Conservation (phyloP, 2,329 filamentous ascomycete species). For the Cercospora nicotianae region DNA sequence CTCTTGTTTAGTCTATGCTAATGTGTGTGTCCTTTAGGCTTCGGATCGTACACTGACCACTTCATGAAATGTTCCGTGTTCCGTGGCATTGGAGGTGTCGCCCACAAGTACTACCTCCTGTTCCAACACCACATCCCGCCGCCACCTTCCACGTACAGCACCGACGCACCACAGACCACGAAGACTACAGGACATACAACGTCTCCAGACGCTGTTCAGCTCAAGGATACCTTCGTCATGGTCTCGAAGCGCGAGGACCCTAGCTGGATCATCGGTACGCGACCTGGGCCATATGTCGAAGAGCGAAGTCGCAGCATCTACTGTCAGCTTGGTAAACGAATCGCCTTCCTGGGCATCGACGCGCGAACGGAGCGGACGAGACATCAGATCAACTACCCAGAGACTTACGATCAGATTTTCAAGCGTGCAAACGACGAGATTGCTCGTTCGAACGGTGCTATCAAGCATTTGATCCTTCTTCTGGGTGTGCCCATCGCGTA, state of each 20-base stretch:
- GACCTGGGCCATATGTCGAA: slow-evolving; percentile 67
- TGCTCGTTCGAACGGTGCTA: slow-evolving; percentile 50
- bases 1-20: background rate
- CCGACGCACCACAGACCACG: slow-evolving; percentile 62
- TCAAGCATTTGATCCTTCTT: slow-evolving; percentile 64
- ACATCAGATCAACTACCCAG: slow-evolving; percentile 84
- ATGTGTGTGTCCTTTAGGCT: slow-evolving; percentile 44
- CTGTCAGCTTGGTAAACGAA: slow-evolving; percentile 64
- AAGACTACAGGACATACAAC: slow-evolving; percentile 46
- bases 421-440: slow-evolving; percentile 56
- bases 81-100: slow-evolving; percentile 62
- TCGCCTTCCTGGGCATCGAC: slow-evolving; percentile 62
- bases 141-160: slow-evolving; percentile 81
- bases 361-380: slow-evolving; percentile 74
- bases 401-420: slow-evolving; percentile 64
- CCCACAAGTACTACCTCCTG: slow-evolving; percentile 59
- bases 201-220: slow-evolving; percentile 67
- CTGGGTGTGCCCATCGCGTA: slow-evolving; percentile 71
- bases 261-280: slow-evolving; percentile 75
- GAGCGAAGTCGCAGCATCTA: slow-evolving; percentile 62
- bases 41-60: slow-evolving; percentile 63
- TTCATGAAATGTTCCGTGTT: slow-evolving; percentile 68
- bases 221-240: slow-evolving; percentile 72
- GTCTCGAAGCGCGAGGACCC: slow-evolving; percentile 59
- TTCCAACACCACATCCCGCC: slow-evolving; percentile 79